Conservation (phyloP, 2,329 filamentous ascomycete genomes). For the Paecilomyces sp. region DNA sequence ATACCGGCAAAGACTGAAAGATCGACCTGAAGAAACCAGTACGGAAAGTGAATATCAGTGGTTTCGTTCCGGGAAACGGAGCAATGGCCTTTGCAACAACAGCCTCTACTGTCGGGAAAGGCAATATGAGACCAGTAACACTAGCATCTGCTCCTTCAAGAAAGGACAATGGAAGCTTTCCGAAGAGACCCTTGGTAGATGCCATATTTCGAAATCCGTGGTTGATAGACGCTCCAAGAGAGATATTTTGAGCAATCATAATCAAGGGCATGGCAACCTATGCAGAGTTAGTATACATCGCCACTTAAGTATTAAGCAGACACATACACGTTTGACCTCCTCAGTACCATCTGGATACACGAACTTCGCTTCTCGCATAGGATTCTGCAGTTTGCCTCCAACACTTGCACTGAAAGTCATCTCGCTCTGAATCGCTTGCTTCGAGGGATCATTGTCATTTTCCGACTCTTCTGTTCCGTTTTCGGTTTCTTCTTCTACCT, state of each 20-base stretch:
- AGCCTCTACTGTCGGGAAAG: conserved; percentile 20
- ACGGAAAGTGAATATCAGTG: conserved; percentile 23
- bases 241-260: conserved; percentile 20
- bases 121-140: conserved; percentile 23
- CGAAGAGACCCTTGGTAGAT: conserved; percentile 19
- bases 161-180: conserved; percentile 21
- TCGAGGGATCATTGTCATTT: conserved; percentile 2
- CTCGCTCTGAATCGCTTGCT: conserved; percentile 11
- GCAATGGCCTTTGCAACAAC: conserved; percentile 22
- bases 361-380: conserved; percentile 15
- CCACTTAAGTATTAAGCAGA: not conserved
- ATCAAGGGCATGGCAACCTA: conserved; percentile 24
- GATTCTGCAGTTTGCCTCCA: conserved; percentile 19
- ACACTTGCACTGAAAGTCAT: conserved; percentile 26
- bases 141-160: conserved; percentile 23
- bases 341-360: conserved; percentile 17
- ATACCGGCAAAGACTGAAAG: conserved; percentile 17
- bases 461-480: conserved; percentile 9
- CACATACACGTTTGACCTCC: conserved; percentile 19
- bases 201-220: conserved; percentile 21
- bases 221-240: conserved; percentile 23
- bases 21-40: conserved; percentile 22
- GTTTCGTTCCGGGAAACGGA: conserved; percentile 24
- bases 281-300: conserved; percentile 4
- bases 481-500: conserved; percentile 12